Percentiles rank a stretch among this genome's conserved stretches.
phyloP scores from a whole-genome alignment of 495 filamentous ascomycete genomes.

The Pseudotulostoma volvatum region DNA sequence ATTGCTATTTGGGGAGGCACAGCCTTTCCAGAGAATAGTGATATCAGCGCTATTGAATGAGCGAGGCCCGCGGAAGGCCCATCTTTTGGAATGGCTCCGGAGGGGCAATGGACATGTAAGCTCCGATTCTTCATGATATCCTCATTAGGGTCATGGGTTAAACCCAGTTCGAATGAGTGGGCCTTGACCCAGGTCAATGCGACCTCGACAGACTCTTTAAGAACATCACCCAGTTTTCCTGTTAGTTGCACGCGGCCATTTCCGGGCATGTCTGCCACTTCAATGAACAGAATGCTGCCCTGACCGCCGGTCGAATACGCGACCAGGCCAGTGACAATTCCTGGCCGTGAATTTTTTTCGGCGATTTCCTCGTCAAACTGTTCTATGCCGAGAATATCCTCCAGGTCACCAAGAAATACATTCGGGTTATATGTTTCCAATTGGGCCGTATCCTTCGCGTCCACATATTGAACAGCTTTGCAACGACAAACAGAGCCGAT shows the following conservation, averaged over 20 bases:
- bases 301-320: constrained; percentile 90
- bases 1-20: constrained; percentile 91
- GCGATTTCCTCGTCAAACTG: constrained; percentile 92
- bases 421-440: constrained; percentile 55
- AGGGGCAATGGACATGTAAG: constrained; percentile 93
- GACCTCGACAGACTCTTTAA: constrained; percentile 95
- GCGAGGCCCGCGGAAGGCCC: constrained; percentile 79
- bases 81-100: constrained; percentile 89
- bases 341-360: constrained; percentile 71
- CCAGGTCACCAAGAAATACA: constrained; percentile 63
- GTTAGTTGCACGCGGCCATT: constrained; percentile 89
- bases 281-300: constrained; percentile 95
- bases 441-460: constrained; percentile 64
- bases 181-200: constrained; percentile 93
- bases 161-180: constrained; percentile 78
- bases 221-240: constrained; percentile 91
- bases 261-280: constrained; percentile 94
- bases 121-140: constrained; percentile 94
- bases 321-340: constrained; percentile 91
- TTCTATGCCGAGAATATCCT: constrained; percentile 83
- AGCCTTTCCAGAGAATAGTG: constrained; percentile 71
- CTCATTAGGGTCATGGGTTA: constrained; percentile 63
- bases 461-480: constrained; percentile 89
- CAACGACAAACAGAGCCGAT: constrained; percentile 84
- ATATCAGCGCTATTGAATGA: constrained; percentile 85